Evolutionary conservation across 305 asterid species (phyloP), one percentile per base, ranked within the genome.

Genomic region (Fraxinus dipetala): DNA sequence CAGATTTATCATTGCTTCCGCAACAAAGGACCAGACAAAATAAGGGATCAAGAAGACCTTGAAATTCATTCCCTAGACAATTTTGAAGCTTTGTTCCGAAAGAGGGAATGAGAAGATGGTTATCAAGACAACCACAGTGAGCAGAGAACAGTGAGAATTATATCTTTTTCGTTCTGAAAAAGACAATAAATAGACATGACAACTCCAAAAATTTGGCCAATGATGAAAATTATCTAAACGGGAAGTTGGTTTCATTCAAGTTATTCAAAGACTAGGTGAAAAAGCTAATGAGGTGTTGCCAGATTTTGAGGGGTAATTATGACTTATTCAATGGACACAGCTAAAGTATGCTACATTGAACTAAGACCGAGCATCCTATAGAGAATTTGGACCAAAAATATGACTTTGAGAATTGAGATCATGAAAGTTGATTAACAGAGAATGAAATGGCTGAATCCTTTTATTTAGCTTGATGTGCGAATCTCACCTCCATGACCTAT

Each of bases 401-500:
- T 78, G 18, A 75, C 84, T 34, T 67, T 2, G 81, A 61, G 83
- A 54, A 28, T 67, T 2, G 81, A 61, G 83, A 54, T 65, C 82
- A 72, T 24, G 86, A 83, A 81, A 73, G 77, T 56, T 77, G 84
- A 76, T 74, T 72, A 76, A 79, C 81, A 81, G 22, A 82, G 77
- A 83, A 79, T 63, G 78, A 78, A 78, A 84, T 36, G 83, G 80
- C 81, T 69, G 72, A 65, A 80, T 48, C 67, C 48, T 74, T 70
- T 67, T 61, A 48, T 80, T 80, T 82, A 84, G 85, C 83, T 84
- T 79, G 91, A 84, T n/a, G 87, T 36, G 79, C 65, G 84, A 77
- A 67, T 79, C 85, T 76, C 88, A 82, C 91, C 91, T 86, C 92
- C 90, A 22, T 61, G 90, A 35, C 85, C 86, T 74, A 72, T 59